Evolutionary conservation across 73 alveolate species (phyloP).

Genomic region (Paramecium biaurelia): DNA sequence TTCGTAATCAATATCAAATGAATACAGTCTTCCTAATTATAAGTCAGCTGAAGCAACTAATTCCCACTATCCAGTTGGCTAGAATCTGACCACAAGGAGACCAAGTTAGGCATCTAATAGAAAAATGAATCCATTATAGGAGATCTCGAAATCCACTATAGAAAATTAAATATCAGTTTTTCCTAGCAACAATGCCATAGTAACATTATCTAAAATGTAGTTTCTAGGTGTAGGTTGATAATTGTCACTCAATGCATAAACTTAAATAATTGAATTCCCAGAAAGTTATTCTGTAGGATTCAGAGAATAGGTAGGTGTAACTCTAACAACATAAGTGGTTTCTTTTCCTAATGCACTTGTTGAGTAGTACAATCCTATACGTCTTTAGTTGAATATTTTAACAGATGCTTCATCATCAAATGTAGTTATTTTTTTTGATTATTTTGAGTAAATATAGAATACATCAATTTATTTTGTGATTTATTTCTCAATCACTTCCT

Average conservation of each 20-base stretch:
- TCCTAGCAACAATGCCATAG: constrained; percentile 20
- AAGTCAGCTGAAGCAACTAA: not conserved
- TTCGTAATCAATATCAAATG: not conserved
- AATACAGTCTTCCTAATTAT: not conserved
- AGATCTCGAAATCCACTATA: not conserved
- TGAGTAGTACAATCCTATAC: not conserved
- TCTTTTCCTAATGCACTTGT: not conserved
- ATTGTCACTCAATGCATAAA: not conserved
- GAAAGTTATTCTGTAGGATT: not conserved
- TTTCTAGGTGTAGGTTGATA: not conserved
- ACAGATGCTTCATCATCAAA: not conserved
- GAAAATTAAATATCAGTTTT: not conserved
- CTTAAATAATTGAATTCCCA: not conserved
- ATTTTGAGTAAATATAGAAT: not conserved
- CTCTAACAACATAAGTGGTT: not conserved
- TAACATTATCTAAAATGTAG: not conserved
- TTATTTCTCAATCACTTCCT: not conserved
- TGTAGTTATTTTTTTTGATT: not conserved
- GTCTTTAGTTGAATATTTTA: not conserved
- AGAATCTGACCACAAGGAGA: not conserved
- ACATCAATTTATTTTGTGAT: not conserved
- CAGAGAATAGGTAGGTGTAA: not conserved
- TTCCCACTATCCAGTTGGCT: constrained; percentile 8
- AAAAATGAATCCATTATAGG: not conserved
- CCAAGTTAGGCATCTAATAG: constrained; percentile 1